Base-by-base conservation (phyloP, 345 rosid genomes). In the Heritiera littoralis region DNA sequence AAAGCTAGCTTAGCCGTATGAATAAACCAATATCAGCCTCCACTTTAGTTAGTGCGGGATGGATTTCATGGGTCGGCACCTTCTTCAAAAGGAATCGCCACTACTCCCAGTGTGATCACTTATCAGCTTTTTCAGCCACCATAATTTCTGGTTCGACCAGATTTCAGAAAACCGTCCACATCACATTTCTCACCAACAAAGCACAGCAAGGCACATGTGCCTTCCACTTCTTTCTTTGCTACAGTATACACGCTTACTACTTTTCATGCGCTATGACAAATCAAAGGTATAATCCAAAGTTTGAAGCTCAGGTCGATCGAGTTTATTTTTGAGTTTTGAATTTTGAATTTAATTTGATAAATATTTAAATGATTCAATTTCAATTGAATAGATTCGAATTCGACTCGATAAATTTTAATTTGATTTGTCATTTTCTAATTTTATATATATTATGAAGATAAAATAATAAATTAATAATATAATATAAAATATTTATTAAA, bases 11-110 rank as follows among this genome's bases (percentile, higher is more conserved):
- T 15, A 13, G 68, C 43, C 45, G 68, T 35, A 32, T 28, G 13
- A 0, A 66, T 6, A 54, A 59, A 54, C 64, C 67, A 69, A 35
- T 40, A 72, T 66, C 79, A 46, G 46, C 30, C 30, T 28, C 74
- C 85, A 74, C 63, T 30, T 30, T 18, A 32, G 56, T 43, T 20
- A 75, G 85, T 82, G 85, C 86, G 55, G 35, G 14, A 66, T 80
- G 56, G 56, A 35, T 65, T 64, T 60, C 9, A 65, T 78, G 78
- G 85, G 85, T 75, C 69, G 82, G 84, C 80, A 30, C 28, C 80
- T 17, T 69, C 46, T 43, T 43, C 67, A 64, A 17, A 75, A 56
- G 23, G 66, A 74, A 58, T 58, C 15, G 23, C 68, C 83, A 68
- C 58, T 45, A 7, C 56, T 6, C 32, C 54, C 38, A 6, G 18